phyloP scores from a whole-genome alignment of 148 eudicot species.

The Silene uniflora region DNA sequence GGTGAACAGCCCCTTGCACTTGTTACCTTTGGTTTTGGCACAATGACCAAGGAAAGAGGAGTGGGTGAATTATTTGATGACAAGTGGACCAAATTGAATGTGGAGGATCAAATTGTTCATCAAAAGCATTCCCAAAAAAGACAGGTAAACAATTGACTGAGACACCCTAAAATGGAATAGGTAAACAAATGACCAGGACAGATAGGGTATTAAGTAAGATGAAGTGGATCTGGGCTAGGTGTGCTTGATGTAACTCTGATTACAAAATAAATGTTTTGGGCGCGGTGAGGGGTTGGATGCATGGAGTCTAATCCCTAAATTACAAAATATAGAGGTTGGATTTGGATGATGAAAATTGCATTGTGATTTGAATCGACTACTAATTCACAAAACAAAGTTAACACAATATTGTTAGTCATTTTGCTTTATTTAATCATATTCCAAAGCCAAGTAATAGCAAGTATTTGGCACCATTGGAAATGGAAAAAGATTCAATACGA shows the following conservation, averaged over 20 bases:
- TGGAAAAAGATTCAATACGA: not conserved
- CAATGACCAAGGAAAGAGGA: too few species aligned
- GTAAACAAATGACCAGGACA: too few species aligned
- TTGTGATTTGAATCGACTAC: not conserved
- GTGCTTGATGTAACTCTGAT: not conserved
- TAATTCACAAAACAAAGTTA: not conserved
- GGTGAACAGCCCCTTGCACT: not conserved
- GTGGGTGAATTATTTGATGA: too few species aligned
- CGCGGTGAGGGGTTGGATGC: not conserved
- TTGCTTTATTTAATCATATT: not conserved
- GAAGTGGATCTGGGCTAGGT: not conserved
- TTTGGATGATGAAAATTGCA: too few species aligned
- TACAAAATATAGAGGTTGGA: not conserved
- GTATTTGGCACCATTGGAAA: not conserved
- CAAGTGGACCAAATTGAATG: too few species aligned
- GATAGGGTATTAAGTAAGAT: not conserved
- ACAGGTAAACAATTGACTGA: too few species aligned
- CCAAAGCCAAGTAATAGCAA: too few species aligned
- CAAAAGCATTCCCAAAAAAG: too few species aligned
- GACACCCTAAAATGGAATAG: too few species aligned
- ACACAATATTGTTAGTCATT: not conserved
- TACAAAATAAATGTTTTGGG: not conserved
- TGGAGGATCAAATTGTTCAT: too few species aligned
- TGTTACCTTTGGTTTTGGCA: too few species aligned
- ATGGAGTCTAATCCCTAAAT: not conserved